These are phyloP conservation scores for Salix arbutifolia DNA, from an alignment of 345 rosid genomes.

Conservation along the genomic window DNA sequence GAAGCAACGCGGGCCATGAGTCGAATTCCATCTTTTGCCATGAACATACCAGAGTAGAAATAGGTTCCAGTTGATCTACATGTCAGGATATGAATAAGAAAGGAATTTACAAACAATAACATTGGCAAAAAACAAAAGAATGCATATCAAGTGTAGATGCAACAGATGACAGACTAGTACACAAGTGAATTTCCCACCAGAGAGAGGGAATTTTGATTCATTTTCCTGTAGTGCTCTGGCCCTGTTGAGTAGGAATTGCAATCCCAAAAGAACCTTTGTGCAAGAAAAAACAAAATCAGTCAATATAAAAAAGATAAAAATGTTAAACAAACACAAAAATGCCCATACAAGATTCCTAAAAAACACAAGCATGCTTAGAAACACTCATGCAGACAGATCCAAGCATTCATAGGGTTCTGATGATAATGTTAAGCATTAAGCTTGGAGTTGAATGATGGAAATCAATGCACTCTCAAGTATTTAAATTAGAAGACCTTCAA, in stretches of 20 bases:
- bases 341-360: background rate
- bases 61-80: conserved; percentile 64
- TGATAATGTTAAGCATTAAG: background rate
- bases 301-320: background rate
- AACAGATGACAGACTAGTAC: background rate
- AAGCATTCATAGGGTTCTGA: background rate
- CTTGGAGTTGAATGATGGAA: no score
- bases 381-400: background rate
- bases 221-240: conserved; percentile 50
- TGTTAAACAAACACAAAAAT: background rate
- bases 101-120: background rate
- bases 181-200: conserved; percentile 42
- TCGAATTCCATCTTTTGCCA: conserved; percentile 92
- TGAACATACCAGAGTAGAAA: conserved; percentile 50
- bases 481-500: no score
- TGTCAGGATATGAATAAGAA: conserved; percentile 11
- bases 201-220: conserved; percentile 62
- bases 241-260: conserved; percentile 70
- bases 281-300: conserved; percentile 4
- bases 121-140: background rate
- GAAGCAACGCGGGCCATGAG: conserved; percentile 76
- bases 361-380: background rate
- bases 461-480: no score
- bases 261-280: conserved; percentile 72
- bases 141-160: background rate